A percentile compares a stretch with the other conserved stretches of the same genome.
Conservation (phyloP, 139 green algal genomes). For the Gonium pectorale region DNA sequence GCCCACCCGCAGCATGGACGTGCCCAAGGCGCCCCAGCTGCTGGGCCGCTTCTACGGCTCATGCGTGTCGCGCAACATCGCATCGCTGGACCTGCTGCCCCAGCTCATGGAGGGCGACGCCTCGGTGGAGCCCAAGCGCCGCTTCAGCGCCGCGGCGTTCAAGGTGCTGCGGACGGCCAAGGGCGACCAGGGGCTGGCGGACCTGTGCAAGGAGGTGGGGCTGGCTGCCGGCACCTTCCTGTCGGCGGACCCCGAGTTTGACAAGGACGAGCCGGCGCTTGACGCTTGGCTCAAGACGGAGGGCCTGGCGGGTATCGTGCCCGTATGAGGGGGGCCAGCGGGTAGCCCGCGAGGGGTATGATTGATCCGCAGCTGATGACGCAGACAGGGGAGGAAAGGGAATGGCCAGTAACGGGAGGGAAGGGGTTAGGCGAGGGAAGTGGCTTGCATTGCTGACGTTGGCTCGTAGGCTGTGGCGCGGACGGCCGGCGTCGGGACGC, state of each 20-base stretch:
- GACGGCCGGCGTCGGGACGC: too few relatives aligned
- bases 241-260: slow-evolving; percentile 74
- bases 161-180: slow-evolving; percentile 45
- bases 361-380: too few relatives aligned
- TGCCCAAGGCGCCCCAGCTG: slow-evolving; percentile 76
- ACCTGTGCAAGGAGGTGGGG: slow-evolving; percentile 42
- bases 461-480: too few relatives aligned
- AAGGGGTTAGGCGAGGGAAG: too few relatives aligned
- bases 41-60: slow-evolving; percentile 76
- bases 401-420: too few relatives aligned
- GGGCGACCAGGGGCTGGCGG: slow-evolving; percentile 54
- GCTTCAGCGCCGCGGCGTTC: slow-evolving; percentile 68
- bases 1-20: slow-evolving; percentile 68
- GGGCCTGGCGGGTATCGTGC: slow-evolving; percentile 57
- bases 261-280: slow-evolving; percentile 64
- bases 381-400: too few relatives aligned
- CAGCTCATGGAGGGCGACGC: slow-evolving; percentile 59
- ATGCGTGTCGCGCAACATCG: slow-evolving; percentile 45
- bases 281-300: slow-evolving; percentile 67
- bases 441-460: too few relatives aligned
- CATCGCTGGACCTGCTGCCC: slow-evolving; percentile 42
- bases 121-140: slow-evolving; percentile 69
- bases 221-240: slow-evolving; percentile 66
- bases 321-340: slow-evolving; percentile 55
- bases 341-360: too few relatives aligned